These are phyloP conservation scores for Alternaria triticimaculans DNA, from an alignment of 2,329 filamentous ascomycete genomes.

Conservation along the genomic window DNA sequence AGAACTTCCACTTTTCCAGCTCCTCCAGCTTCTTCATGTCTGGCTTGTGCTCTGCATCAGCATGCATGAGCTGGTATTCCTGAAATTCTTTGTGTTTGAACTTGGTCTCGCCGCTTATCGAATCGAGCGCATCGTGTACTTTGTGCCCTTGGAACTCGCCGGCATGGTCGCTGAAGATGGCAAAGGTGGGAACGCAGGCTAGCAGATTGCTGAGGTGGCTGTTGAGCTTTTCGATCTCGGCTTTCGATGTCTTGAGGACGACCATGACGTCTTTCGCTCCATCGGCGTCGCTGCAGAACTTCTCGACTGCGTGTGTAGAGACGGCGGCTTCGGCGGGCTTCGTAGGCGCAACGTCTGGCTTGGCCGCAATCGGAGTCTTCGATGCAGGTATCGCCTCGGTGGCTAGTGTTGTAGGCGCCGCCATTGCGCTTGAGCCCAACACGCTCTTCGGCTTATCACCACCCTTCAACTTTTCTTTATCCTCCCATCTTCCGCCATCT, in stretches of 20 bases:
- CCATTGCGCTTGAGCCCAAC: background rate
- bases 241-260: constrained; percentile 65
- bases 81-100: constrained; percentile 56
- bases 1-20: constrained; percentile 66
- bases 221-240: constrained; percentile 63
- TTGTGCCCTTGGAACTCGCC: constrained; percentile 59
- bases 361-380: constrained; percentile 3
- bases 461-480: constrained; percentile 15
- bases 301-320: constrained; percentile 8
- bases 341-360: background rate
- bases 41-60: constrained; percentile 52
- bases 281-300: constrained; percentile 33
- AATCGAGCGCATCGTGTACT: constrained; percentile 58
- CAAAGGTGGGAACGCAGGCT: constrained; percentile 61
- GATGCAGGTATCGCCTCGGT: constrained; percentile 4
- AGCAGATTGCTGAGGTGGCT: constrained; percentile 62
- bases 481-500: constrained; percentile 29
- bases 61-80: constrained; percentile 58
- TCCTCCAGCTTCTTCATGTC: constrained; percentile 54
- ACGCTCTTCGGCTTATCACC: background rate
- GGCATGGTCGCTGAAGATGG: constrained; percentile 66
- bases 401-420: constrained; percentile 15
- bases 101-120: constrained; percentile 45
- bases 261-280: constrained; percentile 61
- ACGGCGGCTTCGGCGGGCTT: background rate